Percentiles rank a stretch among this genome's conserved stretches.
phyloP scores from a whole-genome alignment of 1,139 yeast genomes.

The Geotrichum australiense region DNA sequence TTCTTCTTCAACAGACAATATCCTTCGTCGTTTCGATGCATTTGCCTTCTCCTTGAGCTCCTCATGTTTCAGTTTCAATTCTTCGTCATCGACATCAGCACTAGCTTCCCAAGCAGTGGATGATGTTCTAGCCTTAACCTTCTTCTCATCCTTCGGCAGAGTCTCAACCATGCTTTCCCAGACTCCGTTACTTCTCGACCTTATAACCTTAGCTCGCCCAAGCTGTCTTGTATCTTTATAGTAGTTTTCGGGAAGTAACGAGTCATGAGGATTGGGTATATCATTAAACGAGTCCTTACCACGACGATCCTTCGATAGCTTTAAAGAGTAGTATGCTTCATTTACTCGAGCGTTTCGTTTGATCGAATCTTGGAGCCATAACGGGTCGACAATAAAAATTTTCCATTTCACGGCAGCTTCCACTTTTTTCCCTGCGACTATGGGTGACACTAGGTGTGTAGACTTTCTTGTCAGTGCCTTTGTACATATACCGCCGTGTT shows the following conservation, averaged over 20 bases:
- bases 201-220: constrained; percentile 15
- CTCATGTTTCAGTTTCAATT: not conserved
- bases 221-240: constrained; percentile 17
- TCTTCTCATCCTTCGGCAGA: constrained; percentile 8
- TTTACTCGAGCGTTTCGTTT: constrained; percentile 55
- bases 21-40: constrained; percentile 1
- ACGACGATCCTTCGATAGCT: constrained; percentile 31
- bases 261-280: constrained; percentile 21
- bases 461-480: constrained; percentile 50
- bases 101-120: constrained; percentile 11
- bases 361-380: constrained; percentile 63
- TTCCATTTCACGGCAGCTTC: constrained; percentile 61
- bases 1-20: constrained; percentile 1
- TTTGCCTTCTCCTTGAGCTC: constrained; percentile 1
- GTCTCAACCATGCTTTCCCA: constrained; percentile 25
- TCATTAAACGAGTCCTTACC: constrained; percentile 50
- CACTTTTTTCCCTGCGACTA: constrained; percentile 57
- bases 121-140: not conserved
- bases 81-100: not conserved
- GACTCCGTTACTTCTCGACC: constrained; percentile 20
- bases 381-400: constrained; percentile 64
- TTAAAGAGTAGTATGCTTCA: constrained; percentile 41
- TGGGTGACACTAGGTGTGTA: constrained; percentile 40
- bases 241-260: constrained; percentile 11
- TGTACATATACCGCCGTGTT: constrained; percentile 54